These are phyloP conservation scores for Sporobolomyces phaffii DNA, from an alignment of 768 basidiomycete species.

Conservation along the genomic window DNA sequence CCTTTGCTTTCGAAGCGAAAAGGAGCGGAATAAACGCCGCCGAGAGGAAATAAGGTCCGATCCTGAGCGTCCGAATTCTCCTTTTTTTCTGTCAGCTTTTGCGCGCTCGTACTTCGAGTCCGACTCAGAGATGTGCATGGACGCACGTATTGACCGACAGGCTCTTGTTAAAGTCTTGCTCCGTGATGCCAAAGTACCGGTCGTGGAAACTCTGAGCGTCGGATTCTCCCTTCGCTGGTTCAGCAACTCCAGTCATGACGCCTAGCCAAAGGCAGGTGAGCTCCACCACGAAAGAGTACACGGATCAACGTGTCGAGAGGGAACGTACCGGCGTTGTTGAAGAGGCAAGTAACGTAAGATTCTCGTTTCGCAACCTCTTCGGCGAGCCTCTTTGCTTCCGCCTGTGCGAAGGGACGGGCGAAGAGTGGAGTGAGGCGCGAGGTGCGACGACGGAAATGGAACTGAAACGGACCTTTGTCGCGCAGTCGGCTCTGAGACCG, in stretches of 20 bases:
- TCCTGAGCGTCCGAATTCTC: constrained; percentile 2
- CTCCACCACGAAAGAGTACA: no score
- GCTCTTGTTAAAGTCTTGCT: constrained; percentile 48
- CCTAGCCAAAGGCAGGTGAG: no score
- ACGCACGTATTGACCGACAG: constrained; percentile 38
- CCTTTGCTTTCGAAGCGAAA: constrained; percentile 35
- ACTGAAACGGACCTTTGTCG: constrained; percentile 32
- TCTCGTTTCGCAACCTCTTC: constrained; percentile 6
- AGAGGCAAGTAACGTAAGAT: constrained; percentile 12
- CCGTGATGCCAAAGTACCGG: constrained; percentile 50
- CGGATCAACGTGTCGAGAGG: no score
- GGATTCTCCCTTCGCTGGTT: constrained; percentile 13
- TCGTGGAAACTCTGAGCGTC: constrained; percentile 49
- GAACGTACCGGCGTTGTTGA: constrained; percentile 31
- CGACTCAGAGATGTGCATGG: not conserved
- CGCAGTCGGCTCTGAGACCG: constrained; percentile 51
- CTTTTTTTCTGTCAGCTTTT: no score
- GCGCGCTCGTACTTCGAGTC: no score
- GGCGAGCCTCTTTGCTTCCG: constrained; percentile 9
- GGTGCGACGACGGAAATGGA: no score
- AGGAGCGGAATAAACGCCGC: constrained; percentile 28
- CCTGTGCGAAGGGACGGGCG: no score
- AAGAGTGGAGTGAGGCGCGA: no score
- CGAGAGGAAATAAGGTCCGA: constrained; percentile 29
- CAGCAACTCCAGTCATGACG: constrained; percentile 8